phyloP scores from a whole-genome alignment of 176 grass and related monocot genomes.

The Oryza officinalis region DNA sequence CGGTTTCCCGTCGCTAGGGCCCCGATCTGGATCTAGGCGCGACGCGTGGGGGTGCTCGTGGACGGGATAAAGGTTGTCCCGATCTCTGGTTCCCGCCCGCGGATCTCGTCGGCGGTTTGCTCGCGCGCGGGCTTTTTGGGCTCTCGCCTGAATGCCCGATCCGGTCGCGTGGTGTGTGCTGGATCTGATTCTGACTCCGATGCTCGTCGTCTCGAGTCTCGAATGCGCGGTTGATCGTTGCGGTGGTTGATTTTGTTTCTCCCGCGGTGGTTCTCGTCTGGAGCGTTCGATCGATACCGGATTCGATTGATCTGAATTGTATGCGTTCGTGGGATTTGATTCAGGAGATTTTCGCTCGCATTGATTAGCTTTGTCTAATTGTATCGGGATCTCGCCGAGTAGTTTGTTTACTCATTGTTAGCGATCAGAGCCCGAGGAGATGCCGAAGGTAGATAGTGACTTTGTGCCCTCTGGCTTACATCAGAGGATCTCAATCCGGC shows the following conservation, averaged over 20 bases:
- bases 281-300: background rate
- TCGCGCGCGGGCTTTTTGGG: background rate
- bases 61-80: background rate
- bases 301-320: constrained; percentile 3
- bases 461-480: background rate
- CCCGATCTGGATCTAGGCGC: constrained; percentile 17
- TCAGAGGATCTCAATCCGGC: too few relatives aligned
- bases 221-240: background rate
- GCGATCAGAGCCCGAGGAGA: background rate
- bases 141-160: background rate
- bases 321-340: constrained; percentile 1
- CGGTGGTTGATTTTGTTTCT: background rate
- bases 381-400: constrained; percentile 27
- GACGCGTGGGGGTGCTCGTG: background rate
- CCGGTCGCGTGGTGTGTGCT: background rate
- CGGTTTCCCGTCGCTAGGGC: background rate
- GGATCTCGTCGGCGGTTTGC: constrained; percentile 27
- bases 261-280: background rate
- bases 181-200: constrained; percentile 18
- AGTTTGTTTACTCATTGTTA: background rate
- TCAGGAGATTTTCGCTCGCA: background rate
- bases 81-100: constrained; percentile 19
- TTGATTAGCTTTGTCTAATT: background rate
- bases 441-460: background rate
- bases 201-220: background rate